Base-by-base conservation (phyloP, 1,284 basidiomycete genomes). In the Leccinum subrobustum region DNA sequence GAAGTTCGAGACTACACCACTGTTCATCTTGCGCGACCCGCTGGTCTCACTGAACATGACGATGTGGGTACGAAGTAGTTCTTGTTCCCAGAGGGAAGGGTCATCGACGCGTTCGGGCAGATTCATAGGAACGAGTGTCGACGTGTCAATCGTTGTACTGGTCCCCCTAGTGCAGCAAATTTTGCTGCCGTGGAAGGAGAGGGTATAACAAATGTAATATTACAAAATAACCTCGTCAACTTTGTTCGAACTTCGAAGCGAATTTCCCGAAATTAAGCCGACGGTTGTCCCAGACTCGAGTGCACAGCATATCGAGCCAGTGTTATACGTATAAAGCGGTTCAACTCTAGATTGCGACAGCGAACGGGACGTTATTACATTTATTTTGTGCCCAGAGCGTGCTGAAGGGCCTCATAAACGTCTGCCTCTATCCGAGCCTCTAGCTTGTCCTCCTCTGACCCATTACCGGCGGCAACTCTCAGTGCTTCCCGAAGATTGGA, bases 381-480 rank as follows among this genome's bases (percentile, higher is more conserved):
- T 76, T 82, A 89, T 77, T 87, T 88, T 61, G 83, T 72, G 60
- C 72, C 72, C 58, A 96, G 76, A 63, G 96, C 95, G 68, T 93
- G 84, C 77, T 98, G 95, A 66, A 99, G 81, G 56, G 94, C 88
- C 80, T 98, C 95, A 76, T 95, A 98, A 65, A 99, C 96, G 74
- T 97, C 95, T 55, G 93, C 91, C 80, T 98, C 96, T 76, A 98
- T 89, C 70, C 90, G 86, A 55, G 96, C 96, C 80, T 96, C 95
- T 64, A 91, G 82, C 84, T 96, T 99, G 78, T 95, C 94, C 71
- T 89, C 89, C 74, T 98, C 95, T 60, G 93, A 90, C 50, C 93
- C 95, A 70, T 84, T 91, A 52, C 94, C 93, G 58, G 82, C 78
- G 14, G 89, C 84, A 51, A 93, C 92, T 73, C 87, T 89, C 76